Evolutionary conservation across 805 yeast genomes (phyloP).

Genomic region (Allodekkera sacchari): DNA sequence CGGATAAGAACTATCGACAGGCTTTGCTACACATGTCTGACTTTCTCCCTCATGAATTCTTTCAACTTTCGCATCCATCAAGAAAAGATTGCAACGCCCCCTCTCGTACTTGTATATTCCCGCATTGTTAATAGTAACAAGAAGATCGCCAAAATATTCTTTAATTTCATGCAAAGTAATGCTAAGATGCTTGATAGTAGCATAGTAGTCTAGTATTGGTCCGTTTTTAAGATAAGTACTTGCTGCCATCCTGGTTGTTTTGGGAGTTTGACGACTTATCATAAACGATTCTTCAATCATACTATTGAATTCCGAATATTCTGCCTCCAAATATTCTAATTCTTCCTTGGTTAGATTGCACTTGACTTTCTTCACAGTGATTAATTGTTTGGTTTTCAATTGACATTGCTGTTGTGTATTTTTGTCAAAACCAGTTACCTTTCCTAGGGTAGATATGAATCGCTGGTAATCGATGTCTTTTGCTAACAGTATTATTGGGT

Average conservation of each 20-base stretch:
- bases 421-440: conserved; percentile 17
- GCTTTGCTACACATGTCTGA: conserved; percentile 6
- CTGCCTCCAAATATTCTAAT: too few relatives aligned
- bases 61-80: background rate
- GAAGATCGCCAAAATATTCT: conserved; percentile 26
- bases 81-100: conserved; percentile 1
- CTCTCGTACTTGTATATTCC: background rate
- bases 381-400: conserved; percentile 3
- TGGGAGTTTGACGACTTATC: conserved; percentile 1
- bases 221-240: conserved; percentile 16
- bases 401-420: conserved; percentile 10
- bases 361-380: conserved; percentile 8
- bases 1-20: conserved; percentile 7
- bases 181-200: conserved; percentile 9
- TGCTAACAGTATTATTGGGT: too few relatives aligned
- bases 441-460: too few relatives aligned
- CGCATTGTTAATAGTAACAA: conserved; percentile 3
- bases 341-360: too few relatives aligned
- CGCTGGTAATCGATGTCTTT: too few relatives aligned
- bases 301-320: too few relatives aligned
- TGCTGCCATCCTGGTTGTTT: conserved; percentile 16
- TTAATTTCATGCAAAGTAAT: conserved; percentile 14
- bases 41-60: conserved; percentile 5
- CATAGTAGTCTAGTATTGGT: conserved; percentile 9
- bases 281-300: too few relatives aligned